These are phyloP conservation scores for Rasamsonia emersonii DNA, from an alignment of 2,329 filamentous ascomycete species.

Conservation along the genomic window DNA sequence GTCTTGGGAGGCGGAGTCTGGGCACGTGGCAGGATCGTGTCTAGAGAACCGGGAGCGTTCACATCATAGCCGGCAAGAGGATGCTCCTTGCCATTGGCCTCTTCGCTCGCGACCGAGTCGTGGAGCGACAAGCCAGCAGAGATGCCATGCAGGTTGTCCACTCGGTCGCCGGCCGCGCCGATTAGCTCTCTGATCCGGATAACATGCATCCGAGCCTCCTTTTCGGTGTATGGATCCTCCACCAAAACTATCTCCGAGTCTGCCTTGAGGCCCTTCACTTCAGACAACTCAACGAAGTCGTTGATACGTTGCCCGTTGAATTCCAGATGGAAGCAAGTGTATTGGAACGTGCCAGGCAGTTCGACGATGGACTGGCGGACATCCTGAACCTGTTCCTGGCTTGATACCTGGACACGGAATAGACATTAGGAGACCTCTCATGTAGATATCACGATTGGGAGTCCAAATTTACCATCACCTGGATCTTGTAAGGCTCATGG, in stretches of 20 bases:
- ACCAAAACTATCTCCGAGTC: slow-evolving; percentile 74
- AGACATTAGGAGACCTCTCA: slow-evolving; percentile 3
- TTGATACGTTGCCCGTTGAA: slow-evolving; percentile 83
- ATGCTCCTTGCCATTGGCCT: slow-evolving; percentile 39
- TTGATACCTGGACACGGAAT: slow-evolving; percentile 57
- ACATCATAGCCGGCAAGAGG: slow-evolving; percentile 70
- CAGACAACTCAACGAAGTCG: slow-evolving; percentile 86
- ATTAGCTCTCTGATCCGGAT: slow-evolving; percentile 87
- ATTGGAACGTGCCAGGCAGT: slow-evolving; percentile 83
- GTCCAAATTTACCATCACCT: slow-evolving; percentile 65
- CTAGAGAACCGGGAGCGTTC: slow-evolving; percentile 56
- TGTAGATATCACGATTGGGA: slow-evolving; percentile 6
- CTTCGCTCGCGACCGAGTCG: slow-evolving; percentile 57
- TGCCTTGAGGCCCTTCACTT: slow-evolving; percentile 69
- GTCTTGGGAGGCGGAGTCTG: slow-evolving; percentile 72
- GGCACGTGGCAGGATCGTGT: slow-evolving; percentile 60
- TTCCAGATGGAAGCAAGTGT: slow-evolving; percentile 98
- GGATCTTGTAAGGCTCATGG: slow-evolving; percentile 66
- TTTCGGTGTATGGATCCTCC: slow-evolving; percentile 96
- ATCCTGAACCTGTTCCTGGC: slow-evolving; percentile 94
- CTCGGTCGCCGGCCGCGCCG: slow-evolving; percentile 79
- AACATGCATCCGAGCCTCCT: slow-evolving; percentile 91
- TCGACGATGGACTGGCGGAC: slow-evolving; percentile 95
- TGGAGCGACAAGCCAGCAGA: slow-evolving; percentile 78
- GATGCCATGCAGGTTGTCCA: slow-evolving; percentile 79